Percentiles rank a stretch among this genome's conserved stretches.
Conservation (phyloP, 768 basidiomycete species). For the Suillus alpinus region DNA sequence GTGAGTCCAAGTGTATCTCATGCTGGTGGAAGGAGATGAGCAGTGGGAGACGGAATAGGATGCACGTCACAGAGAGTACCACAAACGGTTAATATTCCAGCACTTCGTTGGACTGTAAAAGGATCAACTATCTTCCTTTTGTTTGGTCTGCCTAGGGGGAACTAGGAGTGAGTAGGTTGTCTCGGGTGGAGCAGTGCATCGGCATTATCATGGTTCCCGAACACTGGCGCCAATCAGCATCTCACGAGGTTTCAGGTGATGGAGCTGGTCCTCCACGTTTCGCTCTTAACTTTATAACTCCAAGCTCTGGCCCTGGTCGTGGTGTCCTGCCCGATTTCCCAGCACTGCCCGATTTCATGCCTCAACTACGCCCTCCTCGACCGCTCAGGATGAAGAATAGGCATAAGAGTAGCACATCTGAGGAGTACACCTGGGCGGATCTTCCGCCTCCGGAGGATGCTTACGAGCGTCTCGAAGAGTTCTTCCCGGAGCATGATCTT, state of each 20-base stretch:
- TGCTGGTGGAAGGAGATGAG: neutral
- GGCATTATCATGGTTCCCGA: conserved; percentile 49
- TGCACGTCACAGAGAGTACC: too few species aligned
- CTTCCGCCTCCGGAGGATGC: conserved; percentile 91
- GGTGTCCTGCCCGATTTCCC: conserved; percentile 16
- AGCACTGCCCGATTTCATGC: conserved; percentile 14
- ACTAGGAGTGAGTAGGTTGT: conserved; percentile 26
- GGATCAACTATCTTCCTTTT: neutral
- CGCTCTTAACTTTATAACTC: conserved; percentile 29
- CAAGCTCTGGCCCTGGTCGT: conserved; percentile 16
- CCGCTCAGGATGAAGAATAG: conserved; percentile 27
- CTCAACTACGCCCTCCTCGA: conserved; percentile 14
- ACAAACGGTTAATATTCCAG: neutral
- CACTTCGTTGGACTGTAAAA: neutral
- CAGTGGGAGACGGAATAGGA: too few species aligned
- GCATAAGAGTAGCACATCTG: conserved; percentile 52
- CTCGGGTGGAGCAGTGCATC: neutral
- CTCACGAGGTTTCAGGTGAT: conserved; percentile 3
- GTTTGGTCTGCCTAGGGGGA: conserved; percentile 18
- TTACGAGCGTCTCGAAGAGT: conserved; percentile 87
- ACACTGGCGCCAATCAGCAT: conserved; percentile 25
- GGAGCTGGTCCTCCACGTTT: conserved; percentile 14
- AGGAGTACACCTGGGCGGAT: conserved; percentile 79
- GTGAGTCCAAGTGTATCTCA: neutral
- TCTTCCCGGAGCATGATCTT: conserved; percentile 94